phyloP scores from a whole-genome alignment of 139 green algal genomes.

The Raphidocelis subcapitata region DNA sequence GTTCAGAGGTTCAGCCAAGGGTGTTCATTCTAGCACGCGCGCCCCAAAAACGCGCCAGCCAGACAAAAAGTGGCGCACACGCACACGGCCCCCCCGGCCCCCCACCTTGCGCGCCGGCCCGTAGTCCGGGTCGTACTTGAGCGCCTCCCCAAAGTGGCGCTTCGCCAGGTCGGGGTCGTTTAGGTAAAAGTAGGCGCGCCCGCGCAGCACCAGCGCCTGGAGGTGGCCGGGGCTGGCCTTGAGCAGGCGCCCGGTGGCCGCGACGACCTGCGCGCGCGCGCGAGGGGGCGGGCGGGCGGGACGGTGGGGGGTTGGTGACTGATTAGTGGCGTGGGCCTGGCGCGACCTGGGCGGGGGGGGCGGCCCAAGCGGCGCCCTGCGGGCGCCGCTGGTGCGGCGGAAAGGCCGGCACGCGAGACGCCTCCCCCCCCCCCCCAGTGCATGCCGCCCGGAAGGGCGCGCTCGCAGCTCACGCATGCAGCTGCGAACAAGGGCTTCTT shows the following conservation, averaged over 20 bases:
- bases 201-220: constrained; percentile 50
- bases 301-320: background rate
- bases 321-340: background rate
- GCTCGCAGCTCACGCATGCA: no score
- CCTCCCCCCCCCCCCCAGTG: no score
- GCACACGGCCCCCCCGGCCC: no score
- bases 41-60: no score
- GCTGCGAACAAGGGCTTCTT: no score
- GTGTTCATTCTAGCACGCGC: no score
- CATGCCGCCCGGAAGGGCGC: no score
- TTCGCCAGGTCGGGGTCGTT: constrained; percentile 58
- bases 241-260: constrained; percentile 45
- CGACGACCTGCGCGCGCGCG: constrained; percentile 30
- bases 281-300: background rate
- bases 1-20: no score
- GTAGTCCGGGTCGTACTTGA: constrained; percentile 68
- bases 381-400: no score
- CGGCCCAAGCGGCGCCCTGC: no score
- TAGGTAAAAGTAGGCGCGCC: constrained; percentile 58
- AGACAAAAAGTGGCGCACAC: no score
- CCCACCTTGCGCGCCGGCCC: constrained; percentile 15
- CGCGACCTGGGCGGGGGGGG: background rate
- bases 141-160: constrained; percentile 44
- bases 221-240: constrained; percentile 46
- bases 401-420: no score